Percentiles rank a stretch among this genome's conserved stretches.
These are phyloP conservation scores for Monilinia aucupariae DNA, from an alignment of 2,329 filamentous ascomycete genomes.

Conservation along the genomic window DNA sequence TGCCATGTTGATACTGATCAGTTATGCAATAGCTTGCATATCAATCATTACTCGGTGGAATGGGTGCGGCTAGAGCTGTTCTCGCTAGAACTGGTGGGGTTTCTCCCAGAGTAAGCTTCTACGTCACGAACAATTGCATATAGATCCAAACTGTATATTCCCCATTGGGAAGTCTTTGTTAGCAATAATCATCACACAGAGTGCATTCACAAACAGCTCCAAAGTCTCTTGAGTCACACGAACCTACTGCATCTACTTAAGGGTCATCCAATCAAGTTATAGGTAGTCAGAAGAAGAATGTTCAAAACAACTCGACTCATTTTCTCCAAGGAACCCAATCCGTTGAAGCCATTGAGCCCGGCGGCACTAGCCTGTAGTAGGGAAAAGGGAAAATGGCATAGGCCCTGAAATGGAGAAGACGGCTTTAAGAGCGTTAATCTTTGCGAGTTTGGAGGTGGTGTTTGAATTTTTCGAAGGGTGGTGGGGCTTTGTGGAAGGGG, in stretches of 20 bases:
- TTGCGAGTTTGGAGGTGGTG: constrained; percentile 32
- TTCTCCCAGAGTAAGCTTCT: constrained; percentile 43
- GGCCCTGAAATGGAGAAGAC: constrained; percentile 44
- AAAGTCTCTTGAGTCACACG: background rate
- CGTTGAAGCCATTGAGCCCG: constrained; percentile 60
- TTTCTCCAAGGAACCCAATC: constrained; percentile 63
- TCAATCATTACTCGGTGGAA: constrained; percentile 62
- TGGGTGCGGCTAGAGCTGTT: constrained; percentile 67
- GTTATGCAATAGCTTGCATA: constrained; percentile 39
- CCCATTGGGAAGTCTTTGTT: background rate
- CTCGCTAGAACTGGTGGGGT: constrained; percentile 71
- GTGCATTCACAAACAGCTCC: background rate
- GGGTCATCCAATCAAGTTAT: background rate
- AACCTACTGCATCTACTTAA: background rate
- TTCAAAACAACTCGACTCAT: constrained; percentile 73
- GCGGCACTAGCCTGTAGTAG: constrained; percentile 51
- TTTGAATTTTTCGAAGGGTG: constrained; percentile 1
- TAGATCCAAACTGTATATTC: too few species aligned
- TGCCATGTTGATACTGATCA: constrained; percentile 3
- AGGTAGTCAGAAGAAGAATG: constrained; percentile 57
- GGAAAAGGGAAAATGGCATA: constrained; percentile 27
- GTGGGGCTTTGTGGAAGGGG: background rate
- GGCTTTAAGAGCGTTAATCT: constrained; percentile 43
- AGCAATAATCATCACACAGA: background rate
- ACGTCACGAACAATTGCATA: too few species aligned